Evolutionary conservation across 257 asterid species (phyloP), one percentile per base, ranked within the genome.

Genomic region (Fraxinus quadrangulata): DNA sequence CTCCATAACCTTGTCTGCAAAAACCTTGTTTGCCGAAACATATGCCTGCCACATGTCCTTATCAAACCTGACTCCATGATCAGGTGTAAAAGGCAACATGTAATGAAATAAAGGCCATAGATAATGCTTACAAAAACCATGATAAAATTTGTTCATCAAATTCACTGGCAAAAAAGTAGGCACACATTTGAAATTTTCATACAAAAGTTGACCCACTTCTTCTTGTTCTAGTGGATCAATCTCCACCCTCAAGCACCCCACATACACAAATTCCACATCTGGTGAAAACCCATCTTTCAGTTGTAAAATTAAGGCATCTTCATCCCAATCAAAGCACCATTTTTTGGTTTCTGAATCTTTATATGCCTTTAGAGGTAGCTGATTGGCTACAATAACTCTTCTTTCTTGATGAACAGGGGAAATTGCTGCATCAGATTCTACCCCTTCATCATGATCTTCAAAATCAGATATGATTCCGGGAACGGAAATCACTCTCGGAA

Each of bases 51-150:
- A 94, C 83, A 70, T 74, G 76, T 78, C 39, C 79, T 83, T 87
- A 66, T 94, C 97, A 56, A 94, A 94, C 81, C 92, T 83, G 24
- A 89, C 94, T 23, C 97, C 98, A 70, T 87, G 89, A 74, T 78
- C 85, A 9, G 94, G 81, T 17, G 95, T 86, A 69, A 94, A 51
- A 19, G 98, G 98, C 70, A 94, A 74, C 97, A 92, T 87, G 74
- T 94, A 92, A 56, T 94, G 98, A 79, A 94, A 90, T 81, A 94
- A 40, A 45, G 98, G 98, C 98, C 97, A 92, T 0, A 94, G 75
- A 40, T 89, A 88, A 63, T 94, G 97, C 78, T 94, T 94, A 81
- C 97, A 92, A 68, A 92, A 92, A 0, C 98, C 98, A 76, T 92
- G 96, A 61, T 94, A 94, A 33, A 78, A 94, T 19, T 86, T 87